phyloP scores from a whole-genome alignment of 805 yeast genomes.

The Candida oleophila region DNA sequence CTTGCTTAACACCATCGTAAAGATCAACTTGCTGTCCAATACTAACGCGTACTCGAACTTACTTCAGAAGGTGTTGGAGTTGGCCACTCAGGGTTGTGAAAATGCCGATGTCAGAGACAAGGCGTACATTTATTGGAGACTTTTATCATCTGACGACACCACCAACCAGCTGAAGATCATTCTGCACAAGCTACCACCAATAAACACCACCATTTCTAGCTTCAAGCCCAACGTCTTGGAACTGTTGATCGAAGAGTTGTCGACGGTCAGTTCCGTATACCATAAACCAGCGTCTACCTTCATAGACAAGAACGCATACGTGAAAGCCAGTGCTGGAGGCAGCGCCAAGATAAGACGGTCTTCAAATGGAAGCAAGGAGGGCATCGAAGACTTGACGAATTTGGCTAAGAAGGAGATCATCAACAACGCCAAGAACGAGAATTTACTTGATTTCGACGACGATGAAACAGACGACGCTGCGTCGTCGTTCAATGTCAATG shows the following conservation, averaged over 20 bases:
- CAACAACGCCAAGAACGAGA: constrained; percentile 66
- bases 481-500: constrained; percentile 7
- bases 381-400: constrained; percentile 74
- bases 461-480: constrained; percentile 37
- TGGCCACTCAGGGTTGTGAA: constrained; percentile 63
- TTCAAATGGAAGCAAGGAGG: constrained; percentile 31
- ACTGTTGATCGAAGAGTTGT: constrained; percentile 69
- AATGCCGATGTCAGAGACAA: constrained; percentile 79
- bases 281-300: constrained; percentile 77
- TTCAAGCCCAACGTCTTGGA: constrained; percentile 70
- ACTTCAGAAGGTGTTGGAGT: constrained; percentile 59
- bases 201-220: constrained; percentile 67
- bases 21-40: constrained; percentile 38
- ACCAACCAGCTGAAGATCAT: constrained; percentile 51
- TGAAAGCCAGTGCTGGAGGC: constrained; percentile 11
- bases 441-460: constrained; percentile 81
- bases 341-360: constrained; percentile 14
- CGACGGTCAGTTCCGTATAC: constrained; percentile 85
- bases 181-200: constrained; percentile 63
- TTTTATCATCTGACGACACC: constrained; percentile 48
- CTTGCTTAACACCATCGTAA: constrained; percentile 61
- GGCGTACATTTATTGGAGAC: constrained; percentile 79
- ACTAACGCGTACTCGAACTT: constrained; percentile 32
- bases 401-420: constrained; percentile 76
- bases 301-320: constrained; percentile 40